Evolutionary conservation across 1,284 basidiomycete genomes (phyloP).

Genomic region (Lignosus rhinocerotis): DNA sequence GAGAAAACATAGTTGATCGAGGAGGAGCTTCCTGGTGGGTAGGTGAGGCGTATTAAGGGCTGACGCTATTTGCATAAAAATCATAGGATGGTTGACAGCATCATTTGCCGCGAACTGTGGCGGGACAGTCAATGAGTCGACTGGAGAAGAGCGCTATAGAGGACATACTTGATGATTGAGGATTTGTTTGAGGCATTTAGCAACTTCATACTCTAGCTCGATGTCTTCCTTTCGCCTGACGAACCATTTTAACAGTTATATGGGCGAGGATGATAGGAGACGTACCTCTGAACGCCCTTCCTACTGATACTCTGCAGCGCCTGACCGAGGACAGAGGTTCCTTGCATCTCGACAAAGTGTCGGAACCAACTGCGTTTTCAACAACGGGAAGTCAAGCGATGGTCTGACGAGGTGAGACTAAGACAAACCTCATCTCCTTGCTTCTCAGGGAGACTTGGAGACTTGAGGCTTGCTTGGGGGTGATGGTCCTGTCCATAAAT

Average conservation of each 20-base stretch:
- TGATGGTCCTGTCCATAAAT: conserved; percentile 86
- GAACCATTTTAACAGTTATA: background rate
- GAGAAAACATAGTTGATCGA: conserved; percentile 75
- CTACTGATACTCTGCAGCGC: conserved; percentile 75
- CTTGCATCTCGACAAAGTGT: conserved; percentile 78
- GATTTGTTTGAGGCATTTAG: conserved; percentile 87
- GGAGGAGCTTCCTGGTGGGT: conserved; percentile 76
- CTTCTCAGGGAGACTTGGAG: conserved; percentile 83
- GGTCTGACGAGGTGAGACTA: background rate
- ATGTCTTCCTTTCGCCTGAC: conserved; percentile 67
- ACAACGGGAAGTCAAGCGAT: conserved; percentile 1
- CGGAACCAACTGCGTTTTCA: conserved; percentile 69
- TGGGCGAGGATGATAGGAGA: background rate
- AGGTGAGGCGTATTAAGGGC: conserved; percentile 86
- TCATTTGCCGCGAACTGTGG: conserved; percentile 73
- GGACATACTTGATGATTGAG: conserved; percentile 72
- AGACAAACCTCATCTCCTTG: conserved; percentile 73
- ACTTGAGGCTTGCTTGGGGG: conserved; percentile 76
- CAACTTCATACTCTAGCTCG: conserved; percentile 83
- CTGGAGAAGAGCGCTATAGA: background rate
- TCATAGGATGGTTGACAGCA: conserved; percentile 74
- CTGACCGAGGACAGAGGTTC: conserved; percentile 85
- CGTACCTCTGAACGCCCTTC: conserved; percentile 62
- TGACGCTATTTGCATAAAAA: conserved; percentile 82
- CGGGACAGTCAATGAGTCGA: background rate